phyloP scores from a whole-genome alignment of 73 alveolate species.

The Blepharisma japonicum region DNA sequence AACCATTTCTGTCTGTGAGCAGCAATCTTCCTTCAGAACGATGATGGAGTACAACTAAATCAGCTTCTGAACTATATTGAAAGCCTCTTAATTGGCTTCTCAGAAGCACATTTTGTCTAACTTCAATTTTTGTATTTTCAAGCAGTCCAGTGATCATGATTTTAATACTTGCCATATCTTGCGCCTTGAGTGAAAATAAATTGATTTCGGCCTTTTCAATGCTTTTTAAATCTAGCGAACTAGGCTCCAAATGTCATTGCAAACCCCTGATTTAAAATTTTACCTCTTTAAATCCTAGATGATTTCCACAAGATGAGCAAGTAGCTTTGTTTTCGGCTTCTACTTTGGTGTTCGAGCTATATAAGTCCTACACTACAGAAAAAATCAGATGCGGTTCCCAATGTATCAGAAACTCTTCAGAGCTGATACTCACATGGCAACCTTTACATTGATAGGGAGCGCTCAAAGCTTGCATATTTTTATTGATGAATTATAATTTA shows the following conservation, averaged over 20 bases:
- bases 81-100: slow-evolving; percentile 12
- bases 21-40: slow-evolving; percentile 28
- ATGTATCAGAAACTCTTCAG: slow-evolving; percentile 19
- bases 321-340: background rate
- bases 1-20: slow-evolving; percentile 29
- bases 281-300: slow-evolving; percentile 7
- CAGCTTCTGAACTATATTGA: background rate
- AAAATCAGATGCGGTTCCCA: background rate
- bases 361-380: slow-evolving; percentile 9
- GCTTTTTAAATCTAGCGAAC: slow-evolving; percentile 2
- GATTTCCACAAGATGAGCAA: background rate
- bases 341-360: background rate
- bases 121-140: background rate
- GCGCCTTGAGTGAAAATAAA: slow-evolving; percentile 2
- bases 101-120: background rate
- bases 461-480: slow-evolving; percentile 3
- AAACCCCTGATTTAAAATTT: slow-evolving; percentile 25
- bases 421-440: background rate
- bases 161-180: background rate
- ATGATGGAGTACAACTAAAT: background rate
- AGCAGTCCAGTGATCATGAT: background rate
- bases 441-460: slow-evolving; percentile 9
- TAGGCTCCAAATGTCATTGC: slow-evolving; percentile 19
- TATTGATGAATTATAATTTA: background rate
- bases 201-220: background rate